phyloP scores from a whole-genome alignment of 345 rosid genomes.

The Gossypioides kirkii region DNA sequence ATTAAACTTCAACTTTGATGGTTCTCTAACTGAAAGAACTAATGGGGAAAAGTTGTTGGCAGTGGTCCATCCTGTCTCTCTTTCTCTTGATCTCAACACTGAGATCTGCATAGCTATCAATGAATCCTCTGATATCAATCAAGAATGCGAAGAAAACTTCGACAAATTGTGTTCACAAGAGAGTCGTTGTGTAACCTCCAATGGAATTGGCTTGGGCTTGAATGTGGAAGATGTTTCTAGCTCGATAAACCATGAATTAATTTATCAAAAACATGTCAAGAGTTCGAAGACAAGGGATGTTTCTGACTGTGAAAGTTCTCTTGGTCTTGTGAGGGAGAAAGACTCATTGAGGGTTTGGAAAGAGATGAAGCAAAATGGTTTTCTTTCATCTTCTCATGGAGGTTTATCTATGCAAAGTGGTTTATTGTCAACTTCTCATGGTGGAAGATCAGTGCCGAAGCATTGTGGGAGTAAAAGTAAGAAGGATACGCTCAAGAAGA shows the following conservation, averaged over 20 bases:
- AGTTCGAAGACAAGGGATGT: slow-evolving; percentile 30
- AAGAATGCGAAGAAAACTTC: slow-evolving; percentile 19
- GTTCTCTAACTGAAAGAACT: slow-evolving; percentile 23
- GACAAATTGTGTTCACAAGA: slow-evolving; percentile 21
- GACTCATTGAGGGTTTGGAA: slow-evolving; percentile 72
- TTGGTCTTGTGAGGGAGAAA: slow-evolving; percentile 39
- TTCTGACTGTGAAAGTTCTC: slow-evolving; percentile 76
- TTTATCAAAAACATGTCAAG: slow-evolving; percentile 31
- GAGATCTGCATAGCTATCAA: slow-evolving; percentile 19
- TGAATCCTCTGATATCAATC: slow-evolving; percentile 13
- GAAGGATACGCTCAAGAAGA: slow-evolving; percentile 49
- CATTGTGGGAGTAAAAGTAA: slow-evolving; percentile 61
- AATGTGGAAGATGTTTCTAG: slow-evolving; percentile 49
- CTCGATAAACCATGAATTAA: slow-evolving; percentile 37
- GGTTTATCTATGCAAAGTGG: slow-evolving; percentile 44
- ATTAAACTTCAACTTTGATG: slow-evolving; percentile 16
- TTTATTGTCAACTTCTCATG: slow-evolving; percentile 38
- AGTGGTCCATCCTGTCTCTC: slow-evolving; percentile 17
- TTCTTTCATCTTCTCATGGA: slow-evolving; percentile 66
- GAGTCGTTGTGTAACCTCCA: slow-evolving; percentile 28
- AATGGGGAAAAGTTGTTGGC: slow-evolving; percentile 11
- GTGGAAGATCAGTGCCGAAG: slow-evolving; percentile 59
- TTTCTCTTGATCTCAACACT: slow-evolving; percentile 38
- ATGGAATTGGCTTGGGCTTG: slow-evolving; percentile 44
- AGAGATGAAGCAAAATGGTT: slow-evolving; percentile 88